Evolutionary conservation across 2,329 filamentous ascomycete species (phyloP).

Genomic region (Beauveria scarabaeidicola): DNA sequence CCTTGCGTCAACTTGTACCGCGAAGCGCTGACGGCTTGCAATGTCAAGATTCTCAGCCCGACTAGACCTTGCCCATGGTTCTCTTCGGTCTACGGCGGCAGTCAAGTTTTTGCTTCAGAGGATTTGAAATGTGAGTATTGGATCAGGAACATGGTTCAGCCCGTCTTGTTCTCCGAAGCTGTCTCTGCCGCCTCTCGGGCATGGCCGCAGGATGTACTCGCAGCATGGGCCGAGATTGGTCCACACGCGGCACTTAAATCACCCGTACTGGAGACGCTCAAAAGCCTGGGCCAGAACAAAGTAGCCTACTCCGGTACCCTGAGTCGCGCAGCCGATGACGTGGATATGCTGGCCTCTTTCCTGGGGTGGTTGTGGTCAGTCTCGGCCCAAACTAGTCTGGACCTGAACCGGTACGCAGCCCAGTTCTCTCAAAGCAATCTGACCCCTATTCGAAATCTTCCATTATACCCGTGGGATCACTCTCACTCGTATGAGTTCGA

Average conservation of each 20-base stretch:
- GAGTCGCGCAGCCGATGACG: background rate
- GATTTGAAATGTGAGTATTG: background rate
- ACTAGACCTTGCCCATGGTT: background rate
- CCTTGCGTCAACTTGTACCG: background rate
- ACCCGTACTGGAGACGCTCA: constrained; percentile 22
- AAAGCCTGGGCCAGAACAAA: background rate
- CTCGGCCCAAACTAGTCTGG: background rate
- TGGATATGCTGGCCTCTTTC: background rate
- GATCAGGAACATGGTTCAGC: constrained; percentile 7
- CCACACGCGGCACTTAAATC: constrained; percentile 24
- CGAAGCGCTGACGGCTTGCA: background rate
- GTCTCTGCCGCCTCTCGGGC: background rate
- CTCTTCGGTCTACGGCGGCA: background rate
- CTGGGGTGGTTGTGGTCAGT: background rate
- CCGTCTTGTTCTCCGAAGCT: constrained; percentile 8
- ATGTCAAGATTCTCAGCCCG: background rate
- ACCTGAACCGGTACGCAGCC: background rate
- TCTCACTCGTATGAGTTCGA: background rate
- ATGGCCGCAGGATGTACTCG: background rate
- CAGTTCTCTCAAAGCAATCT: background rate
- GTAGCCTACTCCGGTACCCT: background rate
- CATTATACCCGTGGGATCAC: constrained; percentile 8
- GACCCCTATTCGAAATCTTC: background rate
- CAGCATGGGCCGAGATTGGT: constrained; percentile 1
- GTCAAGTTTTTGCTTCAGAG: background rate